These are phyloP conservation scores for Keithomyces neogunnii DNA, from an alignment of 2,329 filamentous ascomycete genomes.

Conservation along the genomic window DNA sequence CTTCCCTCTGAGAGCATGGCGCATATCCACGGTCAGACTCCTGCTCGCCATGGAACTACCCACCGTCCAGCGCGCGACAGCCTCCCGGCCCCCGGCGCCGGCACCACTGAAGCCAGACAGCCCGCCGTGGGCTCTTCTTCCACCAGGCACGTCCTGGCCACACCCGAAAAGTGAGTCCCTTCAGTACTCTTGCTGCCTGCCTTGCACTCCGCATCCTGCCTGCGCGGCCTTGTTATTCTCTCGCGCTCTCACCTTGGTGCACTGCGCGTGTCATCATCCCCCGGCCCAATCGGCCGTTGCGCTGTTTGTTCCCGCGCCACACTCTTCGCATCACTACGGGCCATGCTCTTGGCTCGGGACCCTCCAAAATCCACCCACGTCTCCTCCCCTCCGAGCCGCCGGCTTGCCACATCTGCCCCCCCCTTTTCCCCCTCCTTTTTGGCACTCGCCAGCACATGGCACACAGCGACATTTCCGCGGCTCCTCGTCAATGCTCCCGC, in stretches of 20 bases:
- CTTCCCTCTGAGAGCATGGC: constrained; percentile 52
- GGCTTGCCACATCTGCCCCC: background rate
- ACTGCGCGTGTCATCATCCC: background rate
- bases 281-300: constrained; percentile 4
- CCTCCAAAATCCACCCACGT: background rate
- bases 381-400: constrained; percentile 8
- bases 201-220: background rate
- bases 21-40: constrained; percentile 51
- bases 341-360: constrained; percentile 4
- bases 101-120: constrained; percentile 36
- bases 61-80: constrained; percentile 46
- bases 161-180: constrained; percentile 46
- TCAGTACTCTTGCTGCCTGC: background rate
- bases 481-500: background rate
- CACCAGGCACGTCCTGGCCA: constrained; percentile 38
- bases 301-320: constrained; percentile 1
- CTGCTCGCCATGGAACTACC: constrained; percentile 38
- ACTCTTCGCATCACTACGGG: background rate
- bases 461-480: constrained; percentile 4
- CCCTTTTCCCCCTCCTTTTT: background rate
- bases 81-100: constrained; percentile 42
- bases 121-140: constrained; percentile 31
- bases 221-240: background rate
- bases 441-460: constrained; percentile 5
- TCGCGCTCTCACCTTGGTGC: too few relatives aligned